Base-by-base conservation (phyloP, 169 alveolate genomes). In the Ichthyophthirius multifiliis region DNA sequence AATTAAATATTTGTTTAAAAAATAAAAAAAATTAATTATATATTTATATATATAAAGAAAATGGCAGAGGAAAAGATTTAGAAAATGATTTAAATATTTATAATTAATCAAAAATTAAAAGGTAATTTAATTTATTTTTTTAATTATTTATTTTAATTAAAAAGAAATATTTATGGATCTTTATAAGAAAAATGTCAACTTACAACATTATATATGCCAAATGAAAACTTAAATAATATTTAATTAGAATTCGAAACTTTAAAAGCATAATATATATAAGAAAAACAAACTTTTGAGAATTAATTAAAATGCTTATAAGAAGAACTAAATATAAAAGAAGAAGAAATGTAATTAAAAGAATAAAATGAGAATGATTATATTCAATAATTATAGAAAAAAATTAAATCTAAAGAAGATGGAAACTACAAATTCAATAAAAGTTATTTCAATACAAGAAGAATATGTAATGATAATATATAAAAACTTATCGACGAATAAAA, bases 61-160 rank as follows among this genome's bases (percentile, higher is more conserved):
- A 39, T 4, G 71, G 31, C 23, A 55, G 71, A 55, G 71, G 71
- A 16, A 55, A 39, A 55, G 31, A 55, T 18, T 27, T 55, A 23
- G 71, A 55, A 55, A 55, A 55, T 55, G 71, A 55, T 55, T 39
- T 55, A 12, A 55, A 55, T 7, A 55, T 55, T 55, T 55, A 55
- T 27, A 15, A 55, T 9, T 10, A 55, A 55, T 27, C 39, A 27
- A 55, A 55, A 27, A 27, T 27, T 27, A 55, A 55, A 55, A 55
- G 71, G 71, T 55, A 55, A 20, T 47, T 55, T 1, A 23, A 27
- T 27, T 15, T 13, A 55, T 4, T 0, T 55, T 4, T 6, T 27
- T 15, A 55, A 1, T 3, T 2, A 55, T 15, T 10, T 0, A 1
- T 2, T 2, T 27, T 55, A 27, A 3, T 55, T 55, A 12, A 1